Evolutionary conservation across 2,329 filamentous ascomycete species (phyloP), one percentile per base, ranked within the genome.

Genomic region (Westerdykella ornata): DNA sequence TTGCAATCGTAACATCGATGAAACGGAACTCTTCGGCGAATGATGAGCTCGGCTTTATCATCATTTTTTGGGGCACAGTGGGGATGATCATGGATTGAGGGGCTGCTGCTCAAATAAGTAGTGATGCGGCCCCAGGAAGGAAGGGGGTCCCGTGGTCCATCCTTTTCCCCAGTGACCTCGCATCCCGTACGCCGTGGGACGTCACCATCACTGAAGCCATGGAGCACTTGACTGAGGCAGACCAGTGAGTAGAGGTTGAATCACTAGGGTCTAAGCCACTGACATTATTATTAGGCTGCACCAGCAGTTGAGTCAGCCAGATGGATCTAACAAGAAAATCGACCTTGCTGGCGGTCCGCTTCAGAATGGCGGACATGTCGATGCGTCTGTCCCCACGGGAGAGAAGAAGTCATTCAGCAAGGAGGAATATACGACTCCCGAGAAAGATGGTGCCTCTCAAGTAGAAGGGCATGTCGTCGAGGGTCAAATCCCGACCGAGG

Each of bases 401-500:
- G 30, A 33, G 30, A 33, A 33, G 16, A 14, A 17, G 8, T 14
- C n/a, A 17, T 17, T 17, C n/a, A 17, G 16, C 12, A 8, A 33
- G 30, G n/a, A 14, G n/a, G 30, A n/a, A 3, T 33, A 14, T 5
- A 2, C 14, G 5, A 33, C n/a, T 7, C 30, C 16, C 30, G n/a
- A 33, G n/a, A 33, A 33, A 13, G 22, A 26, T 9, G 15, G 22
- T 29, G 16, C 14, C 5, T 39, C 37, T 3, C 13, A 54, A 2
- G 51, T 57, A 5, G 56, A 62, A 9, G 59, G 63, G 30, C 51
- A 52, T 13, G 37, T 60, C 13, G n/a, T 8, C 8, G 53, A 53
- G 20, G 62, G 59, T 19, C 52, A 66, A n/a, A 58, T 60, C 44
- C 71, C 70, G 1, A 69, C 64, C 15, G 65, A 66, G 4, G 62